phyloP scores from a whole-genome alignment of 352 stramenopile genomes.

The Nothophytophthora sp. region DNA sequence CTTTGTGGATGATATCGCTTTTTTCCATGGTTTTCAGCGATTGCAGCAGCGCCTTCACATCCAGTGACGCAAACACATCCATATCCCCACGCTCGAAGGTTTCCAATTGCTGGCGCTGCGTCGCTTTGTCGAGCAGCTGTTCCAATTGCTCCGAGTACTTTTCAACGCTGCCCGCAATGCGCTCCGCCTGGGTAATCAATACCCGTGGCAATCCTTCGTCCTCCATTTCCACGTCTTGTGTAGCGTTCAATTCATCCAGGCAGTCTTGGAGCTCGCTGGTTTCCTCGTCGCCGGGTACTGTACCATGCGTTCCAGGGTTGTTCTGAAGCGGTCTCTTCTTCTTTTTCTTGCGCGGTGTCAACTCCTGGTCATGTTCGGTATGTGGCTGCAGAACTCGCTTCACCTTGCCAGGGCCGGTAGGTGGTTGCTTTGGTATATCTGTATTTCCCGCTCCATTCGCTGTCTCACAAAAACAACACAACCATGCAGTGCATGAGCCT shows the following conservation, averaged over 20 bases:
- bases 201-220: too few species aligned
- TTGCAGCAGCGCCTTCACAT: slow-evolving; percentile 69
- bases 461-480: slow-evolving; percentile 1
- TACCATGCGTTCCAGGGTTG: too few species aligned
- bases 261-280: slow-evolving; percentile 13
- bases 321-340: too few species aligned
- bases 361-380: slow-evolving; percentile 1
- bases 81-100: slow-evolving; percentile 26
- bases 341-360: slow-evolving; percentile 13
- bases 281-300: too few species aligned
- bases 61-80: slow-evolving; percentile 47
- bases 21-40: slow-evolving; percentile 73
- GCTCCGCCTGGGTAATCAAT: slow-evolving; percentile 56
- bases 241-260: slow-evolving; percentile 21
- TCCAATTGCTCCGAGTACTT: slow-evolving; percentile 66
- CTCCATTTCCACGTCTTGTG: too few species aligned
- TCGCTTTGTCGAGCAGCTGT: slow-evolving; percentile 38
- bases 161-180: slow-evolving; percentile 53
- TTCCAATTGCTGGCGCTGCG: slow-evolving; percentile 31
- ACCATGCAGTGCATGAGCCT: not conserved
- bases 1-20: slow-evolving; percentile 51
- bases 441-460: slow-evolving; percentile 3
- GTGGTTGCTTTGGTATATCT: slow-evolving; percentile 2
- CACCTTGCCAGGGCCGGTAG: slow-evolving; percentile 9
- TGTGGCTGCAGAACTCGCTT: slow-evolving; percentile 19